Evolutionary conservation across 1,139 yeast species (phyloP), one percentile per base, ranked within the genome.

Genomic region (Protomyces arabidopsidicola): DNA sequence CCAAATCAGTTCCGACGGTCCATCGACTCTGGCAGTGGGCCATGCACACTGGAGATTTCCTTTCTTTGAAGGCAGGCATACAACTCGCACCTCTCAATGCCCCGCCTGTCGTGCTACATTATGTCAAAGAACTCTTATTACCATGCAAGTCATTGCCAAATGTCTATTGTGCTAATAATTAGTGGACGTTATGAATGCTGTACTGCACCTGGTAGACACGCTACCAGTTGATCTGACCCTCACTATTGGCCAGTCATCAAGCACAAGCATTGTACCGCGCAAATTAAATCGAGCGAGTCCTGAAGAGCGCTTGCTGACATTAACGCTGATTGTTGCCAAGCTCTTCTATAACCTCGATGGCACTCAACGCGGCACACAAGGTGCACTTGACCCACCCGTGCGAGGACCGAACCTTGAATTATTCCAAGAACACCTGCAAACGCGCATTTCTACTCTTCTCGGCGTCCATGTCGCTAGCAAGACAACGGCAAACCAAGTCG

Each of bases 151-250:
- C n/a, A 16, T 3, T 10, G 18, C 14, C 8, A 12, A 9, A 18
- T 1, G 18, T 22, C 31, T 45, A 22, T 9, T 9, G 4, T 27
- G 31, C 31, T 18, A 45, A 18, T 14, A 2, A 8, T 6, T 20
- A 58, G 62, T 58, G 56, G 62, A 58, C 31, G 53, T 48, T 18
- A 39, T 38, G 36, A 58, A 52, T 20, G 51, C 56, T 12, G 62
- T 39, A 18, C 52, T 38, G 18, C 35, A 27, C 16, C 53, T 36
- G 27, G 20, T 52, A 14, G 31, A 39, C 3, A 24, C 39, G 16
- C 18, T 45, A 18, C 53, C 48, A 4, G 34, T 55, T 34, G 48
- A 45, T 8, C 24, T 18, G 34, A 12, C 51, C 24, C 14, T 22
- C 51, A 18, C 22, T 18, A 18, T 45, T 14, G 22, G n/a, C 31